These are phyloP conservation scores for Leucosporidium creatinivorum DNA, from an alignment of 768 basidiomycete species.

Conservation along the genomic window DNA sequence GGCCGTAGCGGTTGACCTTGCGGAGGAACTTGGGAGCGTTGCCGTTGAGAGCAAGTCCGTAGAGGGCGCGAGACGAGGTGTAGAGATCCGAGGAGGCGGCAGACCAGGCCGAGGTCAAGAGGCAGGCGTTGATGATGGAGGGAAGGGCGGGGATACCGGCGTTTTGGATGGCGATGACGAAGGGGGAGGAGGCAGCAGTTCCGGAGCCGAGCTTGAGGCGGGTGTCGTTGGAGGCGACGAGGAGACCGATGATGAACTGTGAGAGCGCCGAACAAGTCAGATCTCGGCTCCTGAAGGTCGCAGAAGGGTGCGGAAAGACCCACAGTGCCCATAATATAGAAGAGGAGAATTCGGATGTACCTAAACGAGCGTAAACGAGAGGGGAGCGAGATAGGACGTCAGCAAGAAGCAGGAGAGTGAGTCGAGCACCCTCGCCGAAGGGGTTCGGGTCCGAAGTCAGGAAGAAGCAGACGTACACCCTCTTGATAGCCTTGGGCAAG, in stretches of 20 bases:
- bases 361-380: constrained; percentile 27
- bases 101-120: constrained; percentile 44
- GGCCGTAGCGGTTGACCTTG: constrained; percentile 41
- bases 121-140: constrained; percentile 45
- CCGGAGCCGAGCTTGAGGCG: constrained; percentile 23
- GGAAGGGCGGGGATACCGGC: constrained; percentile 45
- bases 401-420: constrained; percentile 8
- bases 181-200: constrained; percentile 28
- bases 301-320: no score
- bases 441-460: neutral
- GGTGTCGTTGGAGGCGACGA: constrained; percentile 40
- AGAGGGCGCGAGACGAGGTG: constrained; percentile 31
- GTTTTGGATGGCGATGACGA: constrained; percentile 40
- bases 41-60: constrained; percentile 42
- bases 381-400: neutral
- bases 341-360: constrained; percentile 61
- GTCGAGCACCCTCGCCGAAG: constrained; percentile 9
- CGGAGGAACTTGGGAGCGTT: constrained; percentile 43
- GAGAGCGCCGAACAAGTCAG: no score
- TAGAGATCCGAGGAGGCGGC: constrained; percentile 42
- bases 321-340: constrained; percentile 45
- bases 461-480: constrained; percentile 50
- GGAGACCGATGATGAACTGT: constrained; percentile 42
- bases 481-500: constrained; percentile 59
- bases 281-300: no score